Percentiles rank a stretch among this genome's conserved stretches.
Conservation (phyloP, 2,329 filamentous ascomycete genomes). For the Lecanicillium sp. region DNA sequence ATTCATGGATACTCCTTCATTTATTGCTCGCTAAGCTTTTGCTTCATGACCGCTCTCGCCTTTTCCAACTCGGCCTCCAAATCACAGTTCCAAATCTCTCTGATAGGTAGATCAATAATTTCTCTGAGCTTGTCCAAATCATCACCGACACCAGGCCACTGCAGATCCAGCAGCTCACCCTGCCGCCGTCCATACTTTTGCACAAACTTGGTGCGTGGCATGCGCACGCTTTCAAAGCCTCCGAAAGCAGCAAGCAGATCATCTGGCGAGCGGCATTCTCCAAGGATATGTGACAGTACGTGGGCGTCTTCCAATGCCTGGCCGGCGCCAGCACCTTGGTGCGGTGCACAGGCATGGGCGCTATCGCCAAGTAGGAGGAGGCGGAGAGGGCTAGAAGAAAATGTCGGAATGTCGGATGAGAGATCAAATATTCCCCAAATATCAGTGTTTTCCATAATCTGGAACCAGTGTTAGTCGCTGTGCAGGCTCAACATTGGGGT, state of each 20-base stretch:
- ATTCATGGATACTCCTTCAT: too few relatives aligned
- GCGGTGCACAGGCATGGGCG: slow-evolving; percentile 11
- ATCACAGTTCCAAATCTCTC: slow-evolving; percentile 8
- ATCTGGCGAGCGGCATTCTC: slow-evolving; percentile 1
- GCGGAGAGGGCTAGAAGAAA: slow-evolving; percentile 3
- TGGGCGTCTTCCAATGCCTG: slow-evolving; percentile 10
- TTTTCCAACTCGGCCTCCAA: slow-evolving; percentile 8
- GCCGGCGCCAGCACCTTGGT: slow-evolving; percentile 9
- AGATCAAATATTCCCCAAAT: slow-evolving; percentile 8
- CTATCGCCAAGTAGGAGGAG: slow-evolving; percentile 10
- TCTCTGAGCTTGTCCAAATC: slow-evolving; percentile 4
- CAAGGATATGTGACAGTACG: slow-evolving; percentile 8
- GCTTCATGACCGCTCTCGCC: slow-evolving; percentile 2
- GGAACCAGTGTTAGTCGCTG: background rate
- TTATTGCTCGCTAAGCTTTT: background rate
- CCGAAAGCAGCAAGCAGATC: slow-evolving; percentile 5
- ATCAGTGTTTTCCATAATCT: slow-evolving; percentile 9
- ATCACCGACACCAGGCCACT: slow-evolving; percentile 2
- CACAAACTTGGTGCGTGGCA: slow-evolving; percentile 7
- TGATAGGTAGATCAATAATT: background rate
- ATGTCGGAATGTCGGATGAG: slow-evolving; percentile 6
- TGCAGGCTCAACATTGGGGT: too few relatives aligned
- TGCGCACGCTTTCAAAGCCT: slow-evolving; percentile 7
- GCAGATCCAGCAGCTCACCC: slow-evolving; percentile 8
- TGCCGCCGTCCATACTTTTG: slow-evolving; percentile 7